Base-by-base conservation (phyloP, 805 yeast genomes). In the Metschnikowia cubensis region DNA sequence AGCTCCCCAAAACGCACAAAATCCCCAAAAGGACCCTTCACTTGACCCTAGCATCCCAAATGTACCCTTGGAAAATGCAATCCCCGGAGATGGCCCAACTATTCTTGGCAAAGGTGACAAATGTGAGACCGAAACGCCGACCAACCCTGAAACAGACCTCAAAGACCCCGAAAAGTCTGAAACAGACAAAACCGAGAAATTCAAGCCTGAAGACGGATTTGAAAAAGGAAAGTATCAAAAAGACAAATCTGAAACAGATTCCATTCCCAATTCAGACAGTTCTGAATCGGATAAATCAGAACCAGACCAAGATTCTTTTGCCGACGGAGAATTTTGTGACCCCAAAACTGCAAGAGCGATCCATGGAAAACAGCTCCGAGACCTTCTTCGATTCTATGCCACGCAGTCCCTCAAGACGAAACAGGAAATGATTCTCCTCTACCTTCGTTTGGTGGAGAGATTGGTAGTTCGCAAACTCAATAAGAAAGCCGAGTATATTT, bases 351-450 rank as follows among this genome's bases (percentile, higher is more conserved):
- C 21, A 32, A 42, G 45, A 22, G 37, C 37, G 7, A 15, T 42
- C 8, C 45, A 42, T 14, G 45, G 37, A 11, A 43, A 35, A 21
- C 46, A 34, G n/a, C 39, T 43, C 21, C 39, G 39, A 4, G 39
- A 43, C 17, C 17, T 43, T 13, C 29, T 43, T 15, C 46, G 46
- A 10, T 43, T 43, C 4, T 43, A 43, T 21, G 13, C 33, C 5
- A 35, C 39, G 5, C 46, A 43, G 21, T 34, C 38, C 3, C 38
- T 43, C 22, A 43, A 35, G 5, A 43, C 46, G 6, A 34, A 43
- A n/a, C 46, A 43, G 25, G 39, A 43, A 17, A 43, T 43, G 39
- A 35, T 43, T 6, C 32, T 43, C 17, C 38, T 43, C 3, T 43
- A 43, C 14, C 39, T 43, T 14, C 46, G 46, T 8, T 31, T 43